A percentile compares a stretch with the other conserved stretches of the same genome.
Conservation (phyloP, 352 stramenopile genomes). For the Pythium sp. region DNA sequence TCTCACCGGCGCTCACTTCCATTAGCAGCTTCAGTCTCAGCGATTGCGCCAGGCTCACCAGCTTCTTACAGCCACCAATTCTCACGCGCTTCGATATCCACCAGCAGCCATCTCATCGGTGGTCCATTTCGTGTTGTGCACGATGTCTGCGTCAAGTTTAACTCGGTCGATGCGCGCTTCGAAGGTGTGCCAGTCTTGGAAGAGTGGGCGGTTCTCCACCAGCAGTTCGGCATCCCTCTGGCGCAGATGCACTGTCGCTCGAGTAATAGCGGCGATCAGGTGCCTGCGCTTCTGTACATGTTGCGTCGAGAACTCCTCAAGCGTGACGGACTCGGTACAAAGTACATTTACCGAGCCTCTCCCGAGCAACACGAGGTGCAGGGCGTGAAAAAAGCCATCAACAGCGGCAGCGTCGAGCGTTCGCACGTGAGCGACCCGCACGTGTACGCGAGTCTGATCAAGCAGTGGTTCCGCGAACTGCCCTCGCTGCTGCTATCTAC, state of each 20-base stretch:
- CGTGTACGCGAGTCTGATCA: slow-evolving; percentile 59
- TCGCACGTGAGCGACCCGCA: slow-evolving; percentile 35
- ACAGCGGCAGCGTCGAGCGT: slow-evolving; percentile 43
- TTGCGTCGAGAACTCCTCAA: slow-evolving; percentile 48
- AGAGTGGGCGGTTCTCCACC: slow-evolving; percentile 35
- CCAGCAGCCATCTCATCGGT: slow-evolving; percentile 41
- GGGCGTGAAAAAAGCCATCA: slow-evolving; percentile 40
- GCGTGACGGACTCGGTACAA: slow-evolving; percentile 35
- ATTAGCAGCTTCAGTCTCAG: not conserved
- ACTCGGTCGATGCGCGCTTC: slow-evolving; percentile 53
- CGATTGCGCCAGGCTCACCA: not conserved
- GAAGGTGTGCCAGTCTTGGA: slow-evolving; percentile 33
- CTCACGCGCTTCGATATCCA: not conserved
- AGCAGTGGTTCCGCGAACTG: slow-evolving; percentile 63
- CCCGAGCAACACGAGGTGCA: slow-evolving; percentile 43
- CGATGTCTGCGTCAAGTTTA: slow-evolving; percentile 50
- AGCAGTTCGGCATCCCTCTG: slow-evolving; percentile 55
- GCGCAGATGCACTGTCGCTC: slow-evolving; percentile 36
- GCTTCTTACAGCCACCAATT: not conserved
- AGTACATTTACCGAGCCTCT: slow-evolving; percentile 62
- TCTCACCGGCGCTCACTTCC: not conserved
- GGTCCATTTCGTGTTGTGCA: slow-evolving; percentile 47
- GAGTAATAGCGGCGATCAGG: slow-evolving; percentile 23
- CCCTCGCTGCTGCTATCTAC: slow-evolving; percentile 34
- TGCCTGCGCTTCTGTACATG: slow-evolving; percentile 51